Evolutionary conservation across 352 stramenopile species (phyloP), one percentile per base, ranked within the genome.

Genomic region (Pythium brachiatum): DNA sequence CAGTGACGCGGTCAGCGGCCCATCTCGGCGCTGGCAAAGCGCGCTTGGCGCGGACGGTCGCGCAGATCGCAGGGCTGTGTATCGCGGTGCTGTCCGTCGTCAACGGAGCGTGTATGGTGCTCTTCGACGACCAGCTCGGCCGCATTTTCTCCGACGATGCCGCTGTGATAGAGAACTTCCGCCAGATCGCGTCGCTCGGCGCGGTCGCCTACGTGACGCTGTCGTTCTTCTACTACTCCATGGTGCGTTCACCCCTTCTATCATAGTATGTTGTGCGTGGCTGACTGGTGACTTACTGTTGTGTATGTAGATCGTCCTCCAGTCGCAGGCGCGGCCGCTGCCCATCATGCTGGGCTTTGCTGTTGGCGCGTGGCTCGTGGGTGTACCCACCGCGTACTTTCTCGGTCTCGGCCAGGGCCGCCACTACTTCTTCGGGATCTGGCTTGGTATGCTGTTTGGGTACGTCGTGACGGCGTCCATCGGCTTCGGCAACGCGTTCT

Each of bases 141-240:
- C 69, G 55, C 21, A 78, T 95, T 48, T 95, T 93, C 62, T 92
- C 79, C 12, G 70, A 91, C 15, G 74, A 91, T 65, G 29, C 70
- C 11, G 60, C 64, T 9, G 81, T 96, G 38, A 79, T 92, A 43
- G 69, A 75, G 8, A 83, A 66, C n/a, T 85, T 93, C 52, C 61
- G 65, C 18, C 72, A 86, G 54, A 81, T 96, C 54, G 80, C 67
- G n/a, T 63, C 68, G 13, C 64, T 92, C 9, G 73, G 82, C 0
- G 76, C 73, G 9, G 51, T 88, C 21, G 82, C 75, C 8, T 95
- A 95, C 66, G 61, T 86, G 46, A 73, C 86, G 7, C 73, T 96
- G 23, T 69, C 57, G n/a, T 86, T 95, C 64, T 94, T 94, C 71
- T 96, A 89, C 70, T 86, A 85, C 47, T 74, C 83, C 12, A 81